Percentiles rank a stretch among this genome's conserved stretches.
Conservation (phyloP, 306 rosid species). For the Fagus sylvatica region DNA sequence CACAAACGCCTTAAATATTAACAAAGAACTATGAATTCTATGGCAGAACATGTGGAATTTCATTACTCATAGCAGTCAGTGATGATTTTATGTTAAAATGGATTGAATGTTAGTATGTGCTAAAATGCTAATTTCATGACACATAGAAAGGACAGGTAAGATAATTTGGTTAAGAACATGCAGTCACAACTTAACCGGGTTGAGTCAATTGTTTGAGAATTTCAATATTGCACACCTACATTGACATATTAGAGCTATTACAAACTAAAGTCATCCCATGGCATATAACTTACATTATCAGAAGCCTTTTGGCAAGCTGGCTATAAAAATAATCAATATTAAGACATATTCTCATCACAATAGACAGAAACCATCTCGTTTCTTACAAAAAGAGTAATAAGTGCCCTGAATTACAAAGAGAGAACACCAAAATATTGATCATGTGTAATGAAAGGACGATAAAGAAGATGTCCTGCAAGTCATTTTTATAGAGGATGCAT, state of each 20-base stretch:
- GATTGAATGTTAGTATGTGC: too few relatives aligned
- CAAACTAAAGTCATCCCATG: background rate
- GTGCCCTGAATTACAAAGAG: background rate
- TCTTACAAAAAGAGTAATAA: background rate
- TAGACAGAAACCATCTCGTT: background rate
- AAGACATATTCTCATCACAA: background rate
- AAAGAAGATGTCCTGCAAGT: background rate
- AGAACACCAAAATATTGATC: background rate
- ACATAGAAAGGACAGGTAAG: background rate
- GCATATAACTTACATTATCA: background rate
- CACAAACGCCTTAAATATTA: too few relatives aligned
- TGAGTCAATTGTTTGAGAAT: background rate
- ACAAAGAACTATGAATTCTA: background rate
- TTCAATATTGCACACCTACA: background rate
- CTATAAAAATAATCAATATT: background rate
- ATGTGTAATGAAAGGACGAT: background rate
- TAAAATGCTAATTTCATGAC: too few relatives aligned
- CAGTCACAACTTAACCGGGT: background rate
- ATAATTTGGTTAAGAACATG: too few relatives aligned
- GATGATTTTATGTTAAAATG: too few relatives aligned
- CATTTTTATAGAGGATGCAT: slow-evolving; percentile 12
- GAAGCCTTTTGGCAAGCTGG: background rate
- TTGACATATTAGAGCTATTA: background rate
- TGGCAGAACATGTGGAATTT: background rate
- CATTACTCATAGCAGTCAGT: too few relatives aligned